Base-by-base conservation (phyloP, 2,329 filamentous ascomycete genomes). In the Sporothrix humicola region DNA sequence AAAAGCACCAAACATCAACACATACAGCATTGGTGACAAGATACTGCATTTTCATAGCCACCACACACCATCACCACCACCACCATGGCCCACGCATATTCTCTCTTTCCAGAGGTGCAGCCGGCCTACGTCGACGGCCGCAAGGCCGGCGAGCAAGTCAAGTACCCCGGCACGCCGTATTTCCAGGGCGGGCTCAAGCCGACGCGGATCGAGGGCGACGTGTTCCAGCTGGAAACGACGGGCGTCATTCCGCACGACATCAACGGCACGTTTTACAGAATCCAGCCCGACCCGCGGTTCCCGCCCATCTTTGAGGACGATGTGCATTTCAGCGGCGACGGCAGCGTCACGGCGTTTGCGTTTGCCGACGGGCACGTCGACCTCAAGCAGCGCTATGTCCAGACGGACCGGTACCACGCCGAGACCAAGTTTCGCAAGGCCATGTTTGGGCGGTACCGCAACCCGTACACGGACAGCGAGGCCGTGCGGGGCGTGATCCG, bases 391-490 rank as follows among this genome's bases (percentile, higher is more conserved):
- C 80, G 82, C 13, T 85, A 83, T 54, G 83, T 85, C 59, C 80
- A 80, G 31, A 85, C 83, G 15, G 82, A 84, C 73, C 77, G 81
- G 15, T 80, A 78, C 71, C 74, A 70, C 13, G 74, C 69, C 37
- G 80, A 81, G 74, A 79, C 77, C 2, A 44, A 66, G 0, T 79
- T 80, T 63, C 80, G 82, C 17, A 61, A 76, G 5, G 78, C 79
- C 15, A 78, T 90, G 15, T 88, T 90, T 71, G 88, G 88, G 0
- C 82, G 84, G 58, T 90, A 90, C 75, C 82, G 88, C 20, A 90
- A 90, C 77, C 86, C 86, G 0, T 88, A 83, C 75, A 89, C 87
- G 8, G 86, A 88, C 77, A 85, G 85, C 69, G 86, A 87, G 78
- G 84, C 83, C 74, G 87, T 89, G 6, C 84, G 84, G 69, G 86